These are phyloP conservation scores for Phytophthora hybrid DNA, from an alignment of 352 stramenopile genomes.

Conservation along the genomic window DNA sequence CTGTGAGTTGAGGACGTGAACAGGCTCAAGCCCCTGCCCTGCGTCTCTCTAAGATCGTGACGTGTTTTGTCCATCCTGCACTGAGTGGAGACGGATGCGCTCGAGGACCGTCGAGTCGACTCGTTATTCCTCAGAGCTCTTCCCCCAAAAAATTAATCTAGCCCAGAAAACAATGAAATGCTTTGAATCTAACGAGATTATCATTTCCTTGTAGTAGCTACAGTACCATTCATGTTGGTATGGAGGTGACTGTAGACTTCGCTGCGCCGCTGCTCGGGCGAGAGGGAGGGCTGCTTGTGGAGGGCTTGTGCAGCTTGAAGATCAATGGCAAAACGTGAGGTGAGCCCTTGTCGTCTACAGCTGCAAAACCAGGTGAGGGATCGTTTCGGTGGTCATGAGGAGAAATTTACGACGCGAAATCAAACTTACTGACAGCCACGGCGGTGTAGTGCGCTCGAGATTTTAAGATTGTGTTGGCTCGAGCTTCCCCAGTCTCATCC, in stretches of 20 bases:
- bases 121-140: slow-evolving; percentile 33
- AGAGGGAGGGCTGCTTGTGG: slow-evolving; percentile 8
- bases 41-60: slow-evolving; percentile 26
- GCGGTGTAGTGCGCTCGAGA: slow-evolving; percentile 56
- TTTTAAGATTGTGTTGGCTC: slow-evolving; percentile 55
- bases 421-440: slow-evolving; percentile 63
- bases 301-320: slow-evolving; percentile 44
- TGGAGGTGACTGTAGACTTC: slow-evolving; percentile 18
- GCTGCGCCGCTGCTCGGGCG: slow-evolving; percentile 23
- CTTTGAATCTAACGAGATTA: slow-evolving; percentile 16
- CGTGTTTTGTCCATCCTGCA: slow-evolving; percentile 25
- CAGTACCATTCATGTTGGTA: slow-evolving; percentile 10
- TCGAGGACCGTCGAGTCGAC: slow-evolving; percentile 14
- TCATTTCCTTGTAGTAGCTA: neutral
- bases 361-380: slow-evolving; percentile 24
- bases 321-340: slow-evolving; percentile 43
- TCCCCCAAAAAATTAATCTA: slow-evolving; percentile 30
- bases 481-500: slow-evolving; percentile 46
- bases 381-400: neutral
- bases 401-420: neutral
- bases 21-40: slow-evolving; percentile 4
- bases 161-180: slow-evolving; percentile 23
- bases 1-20: slow-evolving; percentile 25
- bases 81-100: slow-evolving; percentile 8
- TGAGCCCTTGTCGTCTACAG: slow-evolving; percentile 45